Percentiles rank a stretch among this genome's conserved stretches.
phyloP scores from a whole-genome alignment of 805 yeast species.

The Suhomyces kilbournensis region DNA sequence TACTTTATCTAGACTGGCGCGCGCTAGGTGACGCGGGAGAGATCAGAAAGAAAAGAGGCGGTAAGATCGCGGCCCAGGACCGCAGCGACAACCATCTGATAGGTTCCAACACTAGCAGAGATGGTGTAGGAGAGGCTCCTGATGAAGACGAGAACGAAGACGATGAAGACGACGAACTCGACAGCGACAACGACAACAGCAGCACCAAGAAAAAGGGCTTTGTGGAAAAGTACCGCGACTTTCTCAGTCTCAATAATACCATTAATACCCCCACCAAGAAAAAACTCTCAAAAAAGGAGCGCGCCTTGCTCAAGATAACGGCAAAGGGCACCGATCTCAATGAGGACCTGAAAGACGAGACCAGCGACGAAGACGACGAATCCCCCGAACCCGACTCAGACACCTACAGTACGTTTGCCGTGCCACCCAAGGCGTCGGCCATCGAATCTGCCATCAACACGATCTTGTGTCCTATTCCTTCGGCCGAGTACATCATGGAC shows the following conservation, averaged over 20 bases:
- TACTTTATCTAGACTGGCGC: slow-evolving; percentile 41
- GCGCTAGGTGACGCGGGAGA: slow-evolving; percentile 40
- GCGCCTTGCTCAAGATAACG: slow-evolving; percentile 15
- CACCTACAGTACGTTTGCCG: slow-evolving; percentile 20
- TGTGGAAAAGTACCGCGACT: background rate
- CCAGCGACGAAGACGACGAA: slow-evolving; percentile 6
- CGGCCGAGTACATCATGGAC: slow-evolving; percentile 26
- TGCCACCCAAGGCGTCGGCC: slow-evolving; percentile 46
- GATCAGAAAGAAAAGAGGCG: slow-evolving; percentile 12
- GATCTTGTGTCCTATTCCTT: slow-evolving; percentile 39
- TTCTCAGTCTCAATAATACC: background rate
- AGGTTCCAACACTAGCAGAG: slow-evolving; percentile 22
- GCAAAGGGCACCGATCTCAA: slow-evolving; percentile 17
- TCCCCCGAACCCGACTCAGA: background rate
- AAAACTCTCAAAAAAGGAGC: slow-evolving; percentile 12
- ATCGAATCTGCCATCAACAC: slow-evolving; percentile 42
- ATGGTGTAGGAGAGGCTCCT: slow-evolving; percentile 5
- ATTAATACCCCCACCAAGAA: background rate
- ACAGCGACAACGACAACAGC: background rate
- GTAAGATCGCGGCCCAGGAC: background rate
- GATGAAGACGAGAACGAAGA: background rate
- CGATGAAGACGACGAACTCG: background rate
- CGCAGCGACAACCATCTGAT: slow-evolving; percentile 27
- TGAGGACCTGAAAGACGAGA: slow-evolving; percentile 2
- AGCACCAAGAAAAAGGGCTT: background rate